Conservation (phyloP, 2,329 filamentous ascomycete species). For the Bipolaris cookei region DNA sequence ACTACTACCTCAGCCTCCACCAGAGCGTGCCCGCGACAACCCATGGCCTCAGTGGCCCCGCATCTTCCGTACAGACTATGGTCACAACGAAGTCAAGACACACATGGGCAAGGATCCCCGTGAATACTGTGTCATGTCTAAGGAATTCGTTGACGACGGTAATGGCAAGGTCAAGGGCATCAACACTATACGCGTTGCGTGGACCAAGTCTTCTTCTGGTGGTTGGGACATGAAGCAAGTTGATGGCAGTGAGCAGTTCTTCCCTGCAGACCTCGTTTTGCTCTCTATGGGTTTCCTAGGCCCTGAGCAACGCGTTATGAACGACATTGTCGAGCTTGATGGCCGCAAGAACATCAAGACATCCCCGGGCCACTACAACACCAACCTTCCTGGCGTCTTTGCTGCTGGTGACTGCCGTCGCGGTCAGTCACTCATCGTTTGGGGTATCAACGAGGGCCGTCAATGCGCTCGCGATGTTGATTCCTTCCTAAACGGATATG, state of each 20-base stretch:
- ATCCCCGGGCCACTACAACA: conserved; percentile 81
- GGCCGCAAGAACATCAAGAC: conserved; percentile 97
- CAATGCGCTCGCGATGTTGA: conserved; percentile 93
- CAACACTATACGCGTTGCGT: conserved; percentile 93
- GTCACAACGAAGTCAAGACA: conserved; percentile 92
- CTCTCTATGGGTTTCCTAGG: conserved; percentile 98
- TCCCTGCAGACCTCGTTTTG: conserved; percentile 92
- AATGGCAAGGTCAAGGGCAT: conserved; percentile 90
- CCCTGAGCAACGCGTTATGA: conserved; percentile 85
- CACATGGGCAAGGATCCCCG: conserved; percentile 96
- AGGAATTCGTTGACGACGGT: conserved; percentile 92
- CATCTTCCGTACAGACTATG: conserved; percentile 98
- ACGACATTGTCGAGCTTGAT: conserved; percentile 89
- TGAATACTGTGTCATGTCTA: conserved; percentile 98
- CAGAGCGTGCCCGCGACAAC: conserved; percentile 90
- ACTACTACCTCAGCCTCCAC: conserved; percentile 87
- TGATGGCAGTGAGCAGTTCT: conserved; percentile 91
- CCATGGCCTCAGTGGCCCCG: conserved; percentile 98
- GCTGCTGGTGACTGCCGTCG: conserved; percentile 94
- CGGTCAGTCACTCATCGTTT: conserved; percentile 94
- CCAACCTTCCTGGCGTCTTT: conserved; percentile 87
- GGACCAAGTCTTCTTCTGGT: conserved; percentile 86
- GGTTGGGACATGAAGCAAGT: conserved; percentile 99
- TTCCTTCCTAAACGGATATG: conserved; percentile 76
- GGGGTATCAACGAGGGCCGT: conserved; percentile 97